Percentiles rank a stretch among this genome's conserved stretches.
phyloP scores from a whole-genome alignment of 176 grass and related monocot species.

The Canna indica region DNA sequence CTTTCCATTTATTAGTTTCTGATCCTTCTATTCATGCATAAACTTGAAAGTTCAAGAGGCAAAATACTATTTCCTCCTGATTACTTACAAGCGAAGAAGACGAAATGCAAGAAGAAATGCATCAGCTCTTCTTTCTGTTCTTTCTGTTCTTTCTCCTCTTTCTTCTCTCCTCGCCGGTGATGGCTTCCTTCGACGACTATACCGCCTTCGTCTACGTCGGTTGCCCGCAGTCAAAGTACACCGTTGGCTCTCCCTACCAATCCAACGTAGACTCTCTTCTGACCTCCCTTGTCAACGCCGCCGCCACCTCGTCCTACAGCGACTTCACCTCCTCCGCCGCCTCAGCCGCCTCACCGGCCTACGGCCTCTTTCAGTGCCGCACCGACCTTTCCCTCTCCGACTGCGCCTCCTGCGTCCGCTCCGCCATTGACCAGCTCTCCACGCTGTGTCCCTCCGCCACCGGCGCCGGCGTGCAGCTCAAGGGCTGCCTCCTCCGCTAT shows the following conservation, averaged over 20 bases:
- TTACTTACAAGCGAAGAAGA: too few species aligned
- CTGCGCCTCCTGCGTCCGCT: constrained; percentile 18
- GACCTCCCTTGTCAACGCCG: constrained; percentile 12
- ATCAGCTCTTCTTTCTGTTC: neutral
- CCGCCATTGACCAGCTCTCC: constrained; percentile 4
- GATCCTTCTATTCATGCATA: too few species aligned
- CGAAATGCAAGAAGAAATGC: too few species aligned
- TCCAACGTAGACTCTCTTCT: constrained; percentile 4
- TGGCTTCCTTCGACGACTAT: neutral
- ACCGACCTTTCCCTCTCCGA: neutral
- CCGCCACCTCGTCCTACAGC: constrained; percentile 1
- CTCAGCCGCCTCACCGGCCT: neutral
- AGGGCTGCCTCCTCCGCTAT: constrained; percentile 5
- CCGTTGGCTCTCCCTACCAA: neutral
- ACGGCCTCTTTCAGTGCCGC: constrained; percentile 18
- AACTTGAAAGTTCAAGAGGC: too few species aligned
- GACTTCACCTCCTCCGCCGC: constrained; percentile 10
- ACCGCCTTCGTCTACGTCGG: constrained; percentile 12
- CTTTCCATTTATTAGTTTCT: too few species aligned
- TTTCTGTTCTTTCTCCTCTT: neutral
- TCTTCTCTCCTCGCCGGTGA: neutral
- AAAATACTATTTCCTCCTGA: neutral
- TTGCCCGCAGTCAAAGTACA: constrained; percentile 7
- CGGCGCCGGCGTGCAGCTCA: constrained; percentile 6
- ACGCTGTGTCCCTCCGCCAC: constrained; percentile 4